phyloP scores from a whole-genome alignment of 345 rosid genomes.

The Rubroshorea leprosula region DNA sequence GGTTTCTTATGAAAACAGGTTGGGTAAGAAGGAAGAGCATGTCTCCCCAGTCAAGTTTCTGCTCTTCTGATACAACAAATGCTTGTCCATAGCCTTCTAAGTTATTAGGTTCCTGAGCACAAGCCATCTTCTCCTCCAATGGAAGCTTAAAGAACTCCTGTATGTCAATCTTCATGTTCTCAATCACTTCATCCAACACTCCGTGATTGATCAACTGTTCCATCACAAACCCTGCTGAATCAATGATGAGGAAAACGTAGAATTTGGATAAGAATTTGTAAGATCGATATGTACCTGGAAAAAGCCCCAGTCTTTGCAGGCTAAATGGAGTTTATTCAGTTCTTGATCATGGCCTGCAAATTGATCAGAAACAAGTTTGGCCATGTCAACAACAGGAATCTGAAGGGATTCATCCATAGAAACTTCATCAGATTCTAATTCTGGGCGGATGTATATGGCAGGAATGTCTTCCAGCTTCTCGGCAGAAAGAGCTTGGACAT shows the following conservation, averaged over 20 bases:
- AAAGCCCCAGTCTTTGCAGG: conserved; percentile 59
- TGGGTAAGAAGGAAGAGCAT: conserved; percentile 34
- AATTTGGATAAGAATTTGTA: too few species aligned
- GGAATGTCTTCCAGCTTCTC: conserved; percentile 24
- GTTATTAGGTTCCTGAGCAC: conserved; percentile 27
- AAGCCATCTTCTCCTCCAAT: conserved; percentile 33
- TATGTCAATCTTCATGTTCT: conserved; percentile 32
- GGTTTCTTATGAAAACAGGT: conserved; percentile 23
- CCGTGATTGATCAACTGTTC: conserved; percentile 41
- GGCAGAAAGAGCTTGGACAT: conserved; percentile 38
- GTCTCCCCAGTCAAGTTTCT: conserved; percentile 55
- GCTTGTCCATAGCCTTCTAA: conserved; percentile 57
- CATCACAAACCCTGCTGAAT: not conserved
- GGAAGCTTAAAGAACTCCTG: conserved; percentile 37
- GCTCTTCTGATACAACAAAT: conserved; percentile 39
- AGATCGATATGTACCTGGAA: conserved; percentile 34
- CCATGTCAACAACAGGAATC: conserved; percentile 37
- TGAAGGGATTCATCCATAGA: conserved; percentile 14
- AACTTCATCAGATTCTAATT: conserved; percentile 16
- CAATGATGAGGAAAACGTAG: not conserved
- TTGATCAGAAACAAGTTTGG: conserved; percentile 22
- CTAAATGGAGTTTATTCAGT: conserved; percentile 33
- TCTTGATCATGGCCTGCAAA: conserved; percentile 19
- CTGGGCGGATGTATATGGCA: conserved; percentile 26
- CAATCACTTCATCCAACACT: conserved; percentile 22